A percentile compares a stretch with the other conserved stretches of the same genome.
phyloP scores from a whole-genome alignment of 495 filamentous ascomycete genomes.

The Penicillium atrosanguineum region DNA sequence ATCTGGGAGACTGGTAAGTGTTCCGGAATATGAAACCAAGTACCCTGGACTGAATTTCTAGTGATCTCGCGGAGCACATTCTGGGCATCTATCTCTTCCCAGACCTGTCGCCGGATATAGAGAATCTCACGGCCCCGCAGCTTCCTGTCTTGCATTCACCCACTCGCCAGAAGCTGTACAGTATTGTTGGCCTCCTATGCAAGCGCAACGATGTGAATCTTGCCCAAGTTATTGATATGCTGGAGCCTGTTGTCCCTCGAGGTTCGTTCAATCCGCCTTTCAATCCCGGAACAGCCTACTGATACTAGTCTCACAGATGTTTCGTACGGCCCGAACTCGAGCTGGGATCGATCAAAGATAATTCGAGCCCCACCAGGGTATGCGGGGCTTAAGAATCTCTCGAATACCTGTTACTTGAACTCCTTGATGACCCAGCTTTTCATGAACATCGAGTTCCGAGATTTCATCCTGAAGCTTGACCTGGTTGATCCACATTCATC shows the following conservation, averaged over 20 bases:
- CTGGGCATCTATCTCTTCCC: conserved; percentile 72
- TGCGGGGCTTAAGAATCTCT: conserved; percentile 81
- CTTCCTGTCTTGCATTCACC: conserved; percentile 50
- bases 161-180: conserved; percentile 63
- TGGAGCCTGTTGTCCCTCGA: conserved; percentile 53
- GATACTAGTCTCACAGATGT: conserved; percentile 2
- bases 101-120: conserved; percentile 40
- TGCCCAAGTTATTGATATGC: conserved; percentile 46
- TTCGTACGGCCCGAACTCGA: conserved; percentile 52
- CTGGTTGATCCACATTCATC: conserved; percentile 50
- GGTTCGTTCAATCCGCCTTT: conserved; percentile 25
- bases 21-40: not conserved
- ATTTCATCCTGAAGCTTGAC: conserved; percentile 72
- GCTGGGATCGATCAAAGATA: conserved; percentile 61
- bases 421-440: conserved; percentile 94
- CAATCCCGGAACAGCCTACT: not conserved
- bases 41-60: conserved; percentile 9
- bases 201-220: conserved; percentile 53
- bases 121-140: conserved; percentile 24
- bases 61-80: conserved; percentile 54
- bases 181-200: conserved; percentile 57
- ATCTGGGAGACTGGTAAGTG: conserved; percentile 45
- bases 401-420: conserved; percentile 97
- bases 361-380: conserved; percentile 75
- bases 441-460: conserved; percentile 88